Base-by-base conservation (phyloP, 1,139 yeast species). In the Magnusiomyces suaveolens region DNA sequence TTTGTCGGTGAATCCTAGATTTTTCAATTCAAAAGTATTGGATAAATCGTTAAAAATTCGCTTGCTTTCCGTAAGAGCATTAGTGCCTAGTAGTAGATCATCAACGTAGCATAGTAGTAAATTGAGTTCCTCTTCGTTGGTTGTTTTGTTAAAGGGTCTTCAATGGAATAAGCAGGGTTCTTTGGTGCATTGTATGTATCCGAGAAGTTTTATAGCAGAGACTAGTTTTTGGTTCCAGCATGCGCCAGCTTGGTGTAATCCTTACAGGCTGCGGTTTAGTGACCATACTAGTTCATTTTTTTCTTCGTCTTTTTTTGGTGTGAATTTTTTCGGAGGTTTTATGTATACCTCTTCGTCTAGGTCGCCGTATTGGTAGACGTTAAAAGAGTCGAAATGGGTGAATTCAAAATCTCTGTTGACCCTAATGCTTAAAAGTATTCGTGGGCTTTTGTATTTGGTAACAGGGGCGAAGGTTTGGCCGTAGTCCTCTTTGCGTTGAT, bases 401-500 rank as follows among this genome's bases (percentile, higher is more conserved):
- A 36, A 36, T 10, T n/a, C 18, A n/a, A 36, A 36, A n/a, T n/a
- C 41, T 36, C 16, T 36, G 16, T 16, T 10, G 4, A n/a, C 18
- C 4, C 41, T 18, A 8, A 36, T n/a, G 41, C 41, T 36, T n/a
- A 36, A n/a, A 29, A 29, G 36, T 29, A 12, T 29, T 12, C 36
- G n/a, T n/a, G n/a, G n/a, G n/a, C n/a, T n/a, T n/a, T n/a, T n/a
- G n/a, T n/a, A n/a, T n/a, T n/a, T n/a, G n/a, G n/a, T 29, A 23
- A 64, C 67, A 3, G 67, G 66, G 18, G 67, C 60, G 56, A 61
- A 64, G 10, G 63, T 60, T 29, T 64, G 64, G 1, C 53, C 32
- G 51, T 63, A 65, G 18, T 3, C 18, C 16, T 14, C 16, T 16
- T 36, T 10, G 41, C 33, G 12, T 36, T 36, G 18, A 10, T 36